These are phyloP conservation scores for Blastobotrys raffinosifermentans DNA, from an alignment of 1,139 yeast species.

Conservation along the genomic window DNA sequence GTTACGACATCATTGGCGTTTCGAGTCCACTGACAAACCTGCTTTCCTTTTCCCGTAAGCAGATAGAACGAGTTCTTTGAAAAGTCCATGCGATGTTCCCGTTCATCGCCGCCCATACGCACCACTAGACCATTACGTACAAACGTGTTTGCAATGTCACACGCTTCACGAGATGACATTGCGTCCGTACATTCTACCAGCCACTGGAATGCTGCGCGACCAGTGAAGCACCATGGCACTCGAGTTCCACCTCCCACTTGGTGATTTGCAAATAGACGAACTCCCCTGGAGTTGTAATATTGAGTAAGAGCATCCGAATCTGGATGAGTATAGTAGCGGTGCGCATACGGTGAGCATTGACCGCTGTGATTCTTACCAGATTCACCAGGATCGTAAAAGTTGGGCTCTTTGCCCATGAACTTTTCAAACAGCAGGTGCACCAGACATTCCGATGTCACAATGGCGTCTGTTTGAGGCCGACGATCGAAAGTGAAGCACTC, in stretches of 20 bases:
- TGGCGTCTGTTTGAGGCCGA: conserved; percentile 51
- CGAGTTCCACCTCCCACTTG: conserved; percentile 26
- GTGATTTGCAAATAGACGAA: conserved; percentile 49
- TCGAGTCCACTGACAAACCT: conserved; percentile 37
- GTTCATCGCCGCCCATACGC: neutral
- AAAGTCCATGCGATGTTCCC: conserved; percentile 15
- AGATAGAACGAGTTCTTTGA: conserved; percentile 37
- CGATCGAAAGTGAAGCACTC: conserved; percentile 64
- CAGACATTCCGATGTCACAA: conserved; percentile 59
- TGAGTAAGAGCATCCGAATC: conserved; percentile 79
- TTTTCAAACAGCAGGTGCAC: conserved; percentile 58
- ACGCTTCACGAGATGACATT: conserved; percentile 53
- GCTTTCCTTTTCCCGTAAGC: conserved; percentile 37
- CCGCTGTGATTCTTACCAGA: neutral
- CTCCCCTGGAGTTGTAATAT: conserved; percentile 68
- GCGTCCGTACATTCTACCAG: conserved; percentile 82
- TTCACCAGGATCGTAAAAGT: conserved; percentile 55
- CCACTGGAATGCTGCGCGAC: conserved; percentile 84
- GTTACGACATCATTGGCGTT: neutral
- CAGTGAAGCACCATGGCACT: conserved; percentile 51
- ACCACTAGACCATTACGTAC: conserved; percentile 44
- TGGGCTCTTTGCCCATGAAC: conserved; percentile 63
- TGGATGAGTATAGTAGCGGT: conserved; percentile 78
- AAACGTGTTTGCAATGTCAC: conserved; percentile 53
- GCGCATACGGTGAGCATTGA: conserved; percentile 59